Evolutionary conservation across 1,284 basidiomycete species (phyloP), one percentile per base, ranked within the genome.

Genomic region (Tylopilus orsonianus): DNA sequence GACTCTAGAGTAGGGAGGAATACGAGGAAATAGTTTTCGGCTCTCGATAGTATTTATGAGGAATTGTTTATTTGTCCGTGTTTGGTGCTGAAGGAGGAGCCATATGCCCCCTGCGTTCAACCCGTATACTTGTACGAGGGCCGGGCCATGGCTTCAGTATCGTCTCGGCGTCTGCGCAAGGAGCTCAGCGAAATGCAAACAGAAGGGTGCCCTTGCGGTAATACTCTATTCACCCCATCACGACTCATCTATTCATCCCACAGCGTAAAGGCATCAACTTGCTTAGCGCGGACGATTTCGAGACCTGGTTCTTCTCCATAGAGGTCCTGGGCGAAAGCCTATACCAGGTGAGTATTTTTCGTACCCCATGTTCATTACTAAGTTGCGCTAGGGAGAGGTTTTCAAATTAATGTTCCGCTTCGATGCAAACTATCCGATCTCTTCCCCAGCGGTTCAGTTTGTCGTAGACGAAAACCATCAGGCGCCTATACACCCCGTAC

Each of bases 361-460:
- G 27, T 34, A 27, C 16, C 5, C 18, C 23, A 19, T 39, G 18
- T 37, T 44, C 18, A 42, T 51, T 12, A 30, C 62, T 53, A 16
- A 49, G 33, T 22, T 5, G 6, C 12, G 8, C 39, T 41, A 91
- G 89, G 83, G 76, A 44, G 87, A 91, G 69, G 78, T 75, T 44
- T 85, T 89, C 65, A 83, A 79, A 47, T 74, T 91, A 32, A 83
- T 82, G 71, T 90, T 91, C 66, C 77, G 81, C 56, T 91, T 91
- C 61, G 87, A 90, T 56, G 34, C 73, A 3, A 75, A 78, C 56
- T 90, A 90, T 66, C 89, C 88, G 2, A 90, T 91, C 60, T 85
- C 85, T 5, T 80, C 88, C 1, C 88, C 88, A n/a, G 85, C 87
- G 13, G 88, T 91, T 16, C 85, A 87, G 60, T 91, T 91, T 58